phyloP scores from a whole-genome alignment of 805 yeast species.

The Cyberlindnera petersonii region DNA sequence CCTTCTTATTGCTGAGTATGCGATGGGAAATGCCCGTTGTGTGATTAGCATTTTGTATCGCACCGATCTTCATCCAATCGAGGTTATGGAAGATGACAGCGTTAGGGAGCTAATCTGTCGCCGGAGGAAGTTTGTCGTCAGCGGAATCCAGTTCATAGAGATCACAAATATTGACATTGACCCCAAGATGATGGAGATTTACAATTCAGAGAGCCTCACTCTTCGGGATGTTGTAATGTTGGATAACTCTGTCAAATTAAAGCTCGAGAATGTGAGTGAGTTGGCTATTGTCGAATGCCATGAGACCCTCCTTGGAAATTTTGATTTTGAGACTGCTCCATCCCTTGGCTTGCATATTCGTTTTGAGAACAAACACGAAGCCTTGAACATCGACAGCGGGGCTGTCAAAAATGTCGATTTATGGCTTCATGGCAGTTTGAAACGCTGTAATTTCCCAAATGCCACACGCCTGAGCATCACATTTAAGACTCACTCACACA shows the following conservation, averaged over 20 bases:
- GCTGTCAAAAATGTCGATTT: conserved; percentile 4
- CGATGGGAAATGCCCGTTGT: too few species aligned
- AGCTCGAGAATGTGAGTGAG: not conserved
- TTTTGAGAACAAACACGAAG: conserved; percentile 6
- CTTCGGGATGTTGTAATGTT: not conserved
- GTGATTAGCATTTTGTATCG: too few species aligned
- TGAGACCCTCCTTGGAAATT: conserved; percentile 3
- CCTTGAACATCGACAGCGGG: conserved; percentile 6
- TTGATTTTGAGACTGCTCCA: conserved; percentile 8
- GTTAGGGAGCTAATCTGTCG: too few species aligned
- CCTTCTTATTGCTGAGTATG: too few species aligned
- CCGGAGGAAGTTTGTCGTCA: conserved; percentile 13
- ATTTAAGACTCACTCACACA: not conserved
- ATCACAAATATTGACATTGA: conserved; percentile 8
- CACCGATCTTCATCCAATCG: too few species aligned
- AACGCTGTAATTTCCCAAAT: not conserved
- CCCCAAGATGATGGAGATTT: conserved; percentile 13
- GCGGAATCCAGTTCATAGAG: conserved; percentile 5
- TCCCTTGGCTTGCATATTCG: conserved; percentile 1
- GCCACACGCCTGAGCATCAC: conserved; percentile 1
- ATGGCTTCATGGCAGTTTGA: conserved; percentile 1
- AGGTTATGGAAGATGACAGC: too few species aligned
- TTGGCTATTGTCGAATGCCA: conserved; percentile 4
- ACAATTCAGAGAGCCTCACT: not conserved
- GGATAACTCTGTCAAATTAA: conserved; percentile 5